Conservation (phyloP, 1,284 basidiomycete species). For the Fomitopsis pinicola region DNA sequence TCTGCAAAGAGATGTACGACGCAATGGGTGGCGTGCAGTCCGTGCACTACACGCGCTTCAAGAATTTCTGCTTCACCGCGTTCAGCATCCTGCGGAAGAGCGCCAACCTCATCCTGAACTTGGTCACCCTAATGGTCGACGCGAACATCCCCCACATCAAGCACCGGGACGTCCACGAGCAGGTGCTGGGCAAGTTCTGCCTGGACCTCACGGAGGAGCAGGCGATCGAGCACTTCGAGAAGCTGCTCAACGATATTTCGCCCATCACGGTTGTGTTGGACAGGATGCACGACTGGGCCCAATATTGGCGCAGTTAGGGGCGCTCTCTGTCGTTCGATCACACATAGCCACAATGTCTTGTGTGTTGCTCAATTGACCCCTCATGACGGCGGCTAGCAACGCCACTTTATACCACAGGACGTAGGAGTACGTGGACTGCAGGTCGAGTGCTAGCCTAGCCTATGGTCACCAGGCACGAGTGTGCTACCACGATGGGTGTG, state of each 20-base stretch:
- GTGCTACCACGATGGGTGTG: background rate
- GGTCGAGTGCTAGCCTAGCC: background rate
- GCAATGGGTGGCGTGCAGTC: conserved; percentile 97
- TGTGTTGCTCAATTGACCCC: too few species aligned
- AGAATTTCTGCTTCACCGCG: conserved; percentile 93
- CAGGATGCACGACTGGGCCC: conserved; percentile 83
- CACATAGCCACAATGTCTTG: background rate
- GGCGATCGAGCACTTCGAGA: conserved; percentile 96
- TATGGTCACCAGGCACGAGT: too few species aligned
- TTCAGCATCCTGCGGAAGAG: conserved; percentile 95
- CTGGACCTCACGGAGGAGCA: conserved; percentile 93
- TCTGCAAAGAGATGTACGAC: conserved; percentile 99
- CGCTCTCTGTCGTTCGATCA: too few species aligned
- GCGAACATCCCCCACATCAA: conserved; percentile 98
- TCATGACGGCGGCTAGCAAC: too few species aligned
- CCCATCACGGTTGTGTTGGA: conserved; percentile 93
- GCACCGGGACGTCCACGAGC: conserved; percentile 78
- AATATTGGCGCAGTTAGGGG: conserved; percentile 71
- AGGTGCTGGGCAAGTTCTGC: conserved; percentile 96
- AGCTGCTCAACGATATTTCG: conserved; percentile 90
- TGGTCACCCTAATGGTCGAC: conserved; percentile 96
- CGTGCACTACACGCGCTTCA: conserved; percentile 91
- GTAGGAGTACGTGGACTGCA: too few species aligned
- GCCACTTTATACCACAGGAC: too few species aligned
- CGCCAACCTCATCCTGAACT: conserved; percentile 96